Base-by-base conservation (phyloP, 2,329 filamentous ascomycete species). In the Colletotrichum sp. region DNA sequence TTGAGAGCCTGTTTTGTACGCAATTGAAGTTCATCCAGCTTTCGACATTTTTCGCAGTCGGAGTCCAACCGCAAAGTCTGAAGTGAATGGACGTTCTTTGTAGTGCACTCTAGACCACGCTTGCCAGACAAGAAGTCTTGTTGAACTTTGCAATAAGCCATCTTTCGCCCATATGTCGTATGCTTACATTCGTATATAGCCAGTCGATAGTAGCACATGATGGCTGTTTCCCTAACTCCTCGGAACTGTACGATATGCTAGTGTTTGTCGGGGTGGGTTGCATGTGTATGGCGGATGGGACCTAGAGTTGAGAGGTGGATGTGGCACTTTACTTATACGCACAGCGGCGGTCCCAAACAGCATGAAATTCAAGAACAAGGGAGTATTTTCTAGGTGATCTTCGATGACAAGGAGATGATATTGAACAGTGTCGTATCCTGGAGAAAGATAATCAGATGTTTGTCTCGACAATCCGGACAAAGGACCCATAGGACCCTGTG, bases 151-250 rank as follows among this genome's bases (percentile, higher is more conserved):
- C 76, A 77, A 18, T 65, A 18, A 15, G 65, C 36, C 18, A 76
- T 55, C 32, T 74, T 77, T 24, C 72, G 49, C 32, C 74, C 73
- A 34, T 68, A 55, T 26, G 68, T 64, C 44, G 44, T 71, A 55
- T 80, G 79, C 34, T 75, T 77, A 65, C 79, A 80, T 63, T 28
- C n/a, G 67, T 80, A 79, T 6, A 77, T 28, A 16, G 75, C 76
- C 12, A 72, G 57, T 36, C 77, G 72, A 66, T 80, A 77, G 75
- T 77, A 78, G 62, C 79, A 80, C 79, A 80, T 80, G 64, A 8
- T 76, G 67, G 26, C 26, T 59, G 44, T 49, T 12, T 49, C 39
- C 32, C 9, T 21, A 12, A 13, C 9, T 26, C 10, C 5, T 62
- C 13, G 21, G 64, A 60, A 21, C 6, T 36, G 26, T 21, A 28